Conservation (phyloP, 768 basidiomycete species). For the Mycena haematopus region DNA sequence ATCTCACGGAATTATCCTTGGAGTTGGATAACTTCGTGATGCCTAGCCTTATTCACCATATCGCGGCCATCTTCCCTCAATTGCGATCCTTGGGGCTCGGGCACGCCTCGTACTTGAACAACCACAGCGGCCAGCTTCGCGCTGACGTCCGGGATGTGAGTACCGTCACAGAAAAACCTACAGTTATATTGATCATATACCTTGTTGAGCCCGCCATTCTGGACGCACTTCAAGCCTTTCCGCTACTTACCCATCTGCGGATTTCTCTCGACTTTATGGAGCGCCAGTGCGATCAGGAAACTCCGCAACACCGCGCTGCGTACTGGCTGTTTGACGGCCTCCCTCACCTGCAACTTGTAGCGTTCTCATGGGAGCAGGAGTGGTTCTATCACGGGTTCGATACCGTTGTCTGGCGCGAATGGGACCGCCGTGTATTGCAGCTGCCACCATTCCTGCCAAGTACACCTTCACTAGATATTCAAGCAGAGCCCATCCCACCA, state of each 20-base stretch:
- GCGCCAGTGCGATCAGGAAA: not conserved
- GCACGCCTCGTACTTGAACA: not conserved
- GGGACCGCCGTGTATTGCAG: slow-evolving; percentile 12
- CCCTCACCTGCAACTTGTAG: slow-evolving; percentile 1
- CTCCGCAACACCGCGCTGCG: not conserved
- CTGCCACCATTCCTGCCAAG: no score
- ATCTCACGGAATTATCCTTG: slow-evolving; percentile 9
- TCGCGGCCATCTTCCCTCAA: not conserved
- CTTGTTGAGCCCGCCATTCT: slow-evolving; percentile 5
- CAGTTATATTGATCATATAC: not conserved
- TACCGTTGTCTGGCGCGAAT: slow-evolving; percentile 4
- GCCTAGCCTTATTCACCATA: not conserved
- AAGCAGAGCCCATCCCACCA: no score
- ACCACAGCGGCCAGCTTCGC: not conserved
- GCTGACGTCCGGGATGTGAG: slow-evolving; percentile 17
- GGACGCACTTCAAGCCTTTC: slow-evolving; percentile 9
- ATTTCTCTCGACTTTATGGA: slow-evolving; percentile 10
- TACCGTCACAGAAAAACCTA: not conserved
- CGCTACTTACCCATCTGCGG: slow-evolving; percentile 6
- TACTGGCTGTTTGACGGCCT: slow-evolving; percentile 12
- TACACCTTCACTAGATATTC: no score
- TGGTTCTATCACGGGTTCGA: slow-evolving; percentile 5
- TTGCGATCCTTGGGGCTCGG: slow-evolving; percentile 4
- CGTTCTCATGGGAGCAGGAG: slow-evolving; percentile 6
- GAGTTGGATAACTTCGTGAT: slow-evolving; percentile 4